Base-by-base conservation (phyloP, 495 filamentous ascomycete species). In the Aspergillus ostianus region DNA sequence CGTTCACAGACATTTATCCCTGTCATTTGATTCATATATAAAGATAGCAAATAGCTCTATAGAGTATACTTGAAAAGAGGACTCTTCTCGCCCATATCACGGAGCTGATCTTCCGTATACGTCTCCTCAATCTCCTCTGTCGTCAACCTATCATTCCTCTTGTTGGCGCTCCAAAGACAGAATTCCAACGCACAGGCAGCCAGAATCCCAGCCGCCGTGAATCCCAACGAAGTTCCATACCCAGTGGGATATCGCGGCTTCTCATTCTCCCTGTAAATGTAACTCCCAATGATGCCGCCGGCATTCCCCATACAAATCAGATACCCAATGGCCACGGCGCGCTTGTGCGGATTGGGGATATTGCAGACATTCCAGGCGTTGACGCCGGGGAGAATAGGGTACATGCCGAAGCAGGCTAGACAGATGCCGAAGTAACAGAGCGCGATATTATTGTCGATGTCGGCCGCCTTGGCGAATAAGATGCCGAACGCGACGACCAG, bases 21-120 rank as follows among this genome's bases (percentile, higher is more conserved):
- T n/a, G n/a, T n/a, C n/a, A n/a, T n/a, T n/a, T n/a, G n/a, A n/a
- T n/a, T n/a, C n/a, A n/a, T n/a, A n/a, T n/a, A n/a, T n/a, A n/a
- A n/a, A n/a, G n/a, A n/a, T n/a, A n/a, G n/a, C n/a, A n/a, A n/a
- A n/a, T n/a, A n/a, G n/a, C n/a, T n/a, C 41, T 47, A 66, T 46
- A 67, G 26, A 15, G 20, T 63, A 53, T 72, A 72, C 59, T 60
- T 68, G 55, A 71, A 78, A 0, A 70, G 47, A 19, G 73, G 71
- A 48, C 59, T 65, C 61, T 66, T 69, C 47, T 76, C 75, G 3
- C 70, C 73, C 70, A 75, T 62, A 41, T 66, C 64, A 5, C 63
- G 55, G 21, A 76, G 41, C 57, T 74, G 57, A 21, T 63, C 67
- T 26, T 70, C 59, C 8, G 65, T 65, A 55, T 65, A 73, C 57